Conservation (phyloP, 768 basidiomycete species). For the Boletus sp. region DNA sequence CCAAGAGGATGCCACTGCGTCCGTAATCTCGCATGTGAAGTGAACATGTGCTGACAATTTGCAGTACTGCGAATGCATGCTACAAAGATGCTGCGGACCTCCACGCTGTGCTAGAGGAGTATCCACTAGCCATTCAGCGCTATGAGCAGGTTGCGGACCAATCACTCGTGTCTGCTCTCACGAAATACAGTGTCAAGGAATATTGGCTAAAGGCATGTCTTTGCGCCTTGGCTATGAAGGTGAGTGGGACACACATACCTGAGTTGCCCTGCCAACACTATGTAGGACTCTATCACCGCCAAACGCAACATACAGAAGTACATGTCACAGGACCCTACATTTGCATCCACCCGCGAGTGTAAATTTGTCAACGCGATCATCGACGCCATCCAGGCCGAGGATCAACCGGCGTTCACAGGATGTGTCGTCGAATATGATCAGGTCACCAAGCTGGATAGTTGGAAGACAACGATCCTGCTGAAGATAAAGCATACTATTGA, state of each 20-base stretch:
- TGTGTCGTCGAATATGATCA: constrained; percentile 93
- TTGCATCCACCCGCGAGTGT: constrained; percentile 84
- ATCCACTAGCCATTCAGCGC: constrained; percentile 75
- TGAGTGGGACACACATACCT: constrained; percentile 38
- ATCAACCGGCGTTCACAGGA: constrained; percentile 70
- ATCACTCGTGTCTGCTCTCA: constrained; percentile 74
- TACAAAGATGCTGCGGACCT: constrained; percentile 97
- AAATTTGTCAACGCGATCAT: constrained; percentile 79
- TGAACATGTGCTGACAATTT: constrained; percentile 1
- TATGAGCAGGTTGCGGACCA: constrained; percentile 90
- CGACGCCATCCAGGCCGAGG: constrained; percentile 72
- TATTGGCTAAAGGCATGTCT: constrained; percentile 88
- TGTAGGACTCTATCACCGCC: constrained; percentile 80
- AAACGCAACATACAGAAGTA: constrained; percentile 78
- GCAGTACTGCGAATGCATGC: constrained; percentile 91
- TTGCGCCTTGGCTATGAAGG: constrained; percentile 85
- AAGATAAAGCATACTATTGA: constrained; percentile 84
- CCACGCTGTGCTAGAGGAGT: constrained; percentile 86
- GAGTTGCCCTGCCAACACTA: constrained; percentile 10
- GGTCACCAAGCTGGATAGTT: constrained; percentile 88
- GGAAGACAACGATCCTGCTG: constrained; percentile 90
- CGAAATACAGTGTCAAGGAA: constrained; percentile 99
- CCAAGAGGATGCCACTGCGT: constrained; percentile 97
- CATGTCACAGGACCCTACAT: constrained; percentile 77
- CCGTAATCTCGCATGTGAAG: constrained; percentile 32